A percentile compares a stretch with the other conserved stretches of the same genome.
phyloP scores from a whole-genome alignment of 257 asterid species.

The Fraxinus pennsylvanica region DNA sequence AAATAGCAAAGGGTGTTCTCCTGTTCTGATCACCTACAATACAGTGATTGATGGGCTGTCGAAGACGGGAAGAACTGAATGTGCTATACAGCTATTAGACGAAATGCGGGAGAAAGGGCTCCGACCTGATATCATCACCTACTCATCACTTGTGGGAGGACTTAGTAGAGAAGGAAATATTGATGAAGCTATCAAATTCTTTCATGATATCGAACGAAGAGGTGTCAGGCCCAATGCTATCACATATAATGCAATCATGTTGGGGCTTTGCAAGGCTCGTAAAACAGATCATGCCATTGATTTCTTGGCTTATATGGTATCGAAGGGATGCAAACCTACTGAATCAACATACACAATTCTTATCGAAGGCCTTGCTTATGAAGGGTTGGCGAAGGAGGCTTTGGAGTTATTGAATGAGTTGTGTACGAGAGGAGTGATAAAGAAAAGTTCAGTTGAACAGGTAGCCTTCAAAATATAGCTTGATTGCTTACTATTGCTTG shows the following conservation, averaged over 20 bases:
- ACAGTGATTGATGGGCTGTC: constrained; percentile 84
- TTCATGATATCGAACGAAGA: constrained; percentile 59
- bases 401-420: constrained; percentile 64
- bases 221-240: constrained; percentile 64
- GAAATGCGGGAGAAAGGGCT: constrained; percentile 74
- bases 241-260: constrained; percentile 69
- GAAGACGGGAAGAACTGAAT: constrained; percentile 66
- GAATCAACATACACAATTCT: constrained; percentile 81
- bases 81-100: constrained; percentile 53
- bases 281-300: constrained; percentile 80
- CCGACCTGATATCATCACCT: constrained; percentile 72
- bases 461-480: constrained; percentile 44
- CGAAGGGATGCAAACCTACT: constrained; percentile 79
- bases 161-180: constrained; percentile 80
- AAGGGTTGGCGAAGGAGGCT: constrained; percentile 73
- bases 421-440: constrained; percentile 66
- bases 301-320: constrained; percentile 65
- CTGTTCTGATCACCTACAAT: constrained; percentile 78
- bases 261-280: constrained; percentile 81
- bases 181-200: constrained; percentile 62
- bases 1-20: constrained; percentile 60
- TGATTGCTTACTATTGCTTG: constrained; percentile 8
- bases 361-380: constrained; percentile 69
- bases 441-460: constrained; percentile 61
- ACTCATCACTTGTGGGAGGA: constrained; percentile 68